A percentile compares a stretch with the other conserved stretches of the same genome.
phyloP scores from a whole-genome alignment of 1,284 basidiomycete species.

The Mycosarcoma mackinlayi region DNA sequence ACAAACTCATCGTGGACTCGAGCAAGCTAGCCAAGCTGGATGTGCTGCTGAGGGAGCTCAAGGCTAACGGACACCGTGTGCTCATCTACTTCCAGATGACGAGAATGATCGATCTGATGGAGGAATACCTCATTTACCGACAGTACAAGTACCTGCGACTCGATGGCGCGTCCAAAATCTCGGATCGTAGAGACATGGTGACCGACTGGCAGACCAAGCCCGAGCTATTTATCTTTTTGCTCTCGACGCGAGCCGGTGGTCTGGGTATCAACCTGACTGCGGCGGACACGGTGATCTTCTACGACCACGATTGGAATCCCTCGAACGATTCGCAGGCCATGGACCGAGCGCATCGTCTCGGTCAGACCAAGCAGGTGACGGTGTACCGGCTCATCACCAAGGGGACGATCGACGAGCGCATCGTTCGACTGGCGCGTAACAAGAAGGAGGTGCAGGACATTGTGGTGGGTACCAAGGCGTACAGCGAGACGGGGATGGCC shows the following conservation, averaged over 20 bases:
- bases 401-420: constrained; percentile 98
- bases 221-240: constrained; percentile 71
- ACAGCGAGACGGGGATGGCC: constrained; percentile 73
- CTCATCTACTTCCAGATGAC: constrained; percentile 99
- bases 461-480: constrained; percentile 95
- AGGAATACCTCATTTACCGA: constrained; percentile 96
- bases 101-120: constrained; percentile 99
- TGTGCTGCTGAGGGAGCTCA: constrained; percentile 87
- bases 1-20: constrained; percentile 95
- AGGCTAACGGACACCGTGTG: constrained; percentile 91
- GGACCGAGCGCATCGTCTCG: constrained; percentile 98
- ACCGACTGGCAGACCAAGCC: constrained; percentile 98
- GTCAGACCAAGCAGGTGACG: constrained; percentile 98
- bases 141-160: constrained; percentile 97
- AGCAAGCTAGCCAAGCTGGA: constrained; percentile 95
- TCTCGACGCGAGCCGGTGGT: constrained; percentile 96
- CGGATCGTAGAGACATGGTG: constrained; percentile 98
- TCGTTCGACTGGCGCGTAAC: constrained; percentile 74
- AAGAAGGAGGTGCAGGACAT: constrained; percentile 81
- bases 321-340: constrained; percentile 97
- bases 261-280: constrained; percentile 98
- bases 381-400: constrained; percentile 96
- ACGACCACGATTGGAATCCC: constrained; percentile 99
- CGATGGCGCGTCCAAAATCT: constrained; percentile 93
- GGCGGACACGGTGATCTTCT: constrained; percentile 92